Evolutionary conservation across 225 moss, liverwort and hornwort species (phyloP), one percentile per base, ranked within the genome.

Genomic region (Lunularia cruciata): DNA sequence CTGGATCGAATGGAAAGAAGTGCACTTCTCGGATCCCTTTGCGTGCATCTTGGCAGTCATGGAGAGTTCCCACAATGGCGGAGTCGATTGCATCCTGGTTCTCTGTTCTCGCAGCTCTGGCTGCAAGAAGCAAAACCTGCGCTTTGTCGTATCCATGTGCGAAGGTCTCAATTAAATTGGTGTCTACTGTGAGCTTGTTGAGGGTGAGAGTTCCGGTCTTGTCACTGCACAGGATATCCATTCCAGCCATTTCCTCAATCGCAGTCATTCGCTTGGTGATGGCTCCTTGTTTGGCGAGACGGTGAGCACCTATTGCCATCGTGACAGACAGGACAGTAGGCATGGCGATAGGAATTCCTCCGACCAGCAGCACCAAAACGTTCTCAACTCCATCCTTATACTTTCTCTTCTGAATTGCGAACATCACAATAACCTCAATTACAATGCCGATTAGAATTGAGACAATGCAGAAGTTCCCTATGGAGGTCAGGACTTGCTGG

Each of bases 1-100:
- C 81, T 33, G 81, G 81, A 39, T 81, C 77, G 73, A 81, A 81
- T 16, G 81, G 81, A 18, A 81, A 67, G 54, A 81, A 81, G 26
- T 81, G 81, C 22, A 76, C 69, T 69, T 81, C 81, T 2, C 33
- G 68, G 28, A 81, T 73, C 4, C 54, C 22, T 30, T 63, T 76
- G 55, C 68, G 68, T 25, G 68, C 68, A 15, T 69, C 68, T 23
- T 39, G 55, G 2, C 54, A 28, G 26, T 69, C 54, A 3, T 10
- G 4, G 22, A 69, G 54, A 8, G 54, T 69, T 30, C 68, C 55
- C 27, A 69, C 68, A 6, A 69, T 56, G 22, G 68, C 68, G 2
- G 68, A 23, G 25, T 69, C 68, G 15, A 71, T 71, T 43, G 70
- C 58, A 18, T 71, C 59, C 39, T 70, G 69, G 34, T 76, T 76